phyloP scores from a whole-genome alignment of 148 eudicot genomes.

The Mesembryanthemum crystallinum region DNA sequence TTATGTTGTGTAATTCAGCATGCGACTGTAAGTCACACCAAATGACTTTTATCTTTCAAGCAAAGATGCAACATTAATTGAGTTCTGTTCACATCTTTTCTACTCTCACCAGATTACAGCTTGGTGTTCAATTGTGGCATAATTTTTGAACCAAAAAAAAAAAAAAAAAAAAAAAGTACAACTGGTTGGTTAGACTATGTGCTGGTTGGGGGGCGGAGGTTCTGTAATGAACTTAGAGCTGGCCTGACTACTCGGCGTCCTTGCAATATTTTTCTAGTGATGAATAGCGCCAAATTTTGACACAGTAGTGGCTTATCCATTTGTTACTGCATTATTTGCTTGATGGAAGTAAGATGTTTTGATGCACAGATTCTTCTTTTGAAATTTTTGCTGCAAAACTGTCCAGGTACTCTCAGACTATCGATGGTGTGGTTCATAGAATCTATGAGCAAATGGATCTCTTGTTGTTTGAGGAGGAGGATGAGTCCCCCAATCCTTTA shows the following conservation, averaged over 20 bases:
- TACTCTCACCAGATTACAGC: not conserved
- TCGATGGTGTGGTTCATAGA: conserved; percentile 55
- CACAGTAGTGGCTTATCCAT: not conserved
- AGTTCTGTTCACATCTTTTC: not conserved
- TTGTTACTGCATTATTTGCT: not conserved
- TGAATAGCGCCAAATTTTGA: not conserved
- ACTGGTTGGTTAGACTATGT: not conserved
- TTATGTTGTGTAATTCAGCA: not conserved
- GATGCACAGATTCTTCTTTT: not conserved
- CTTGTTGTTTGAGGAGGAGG: conserved; percentile 72
- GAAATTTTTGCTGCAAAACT: conserved; percentile 15
- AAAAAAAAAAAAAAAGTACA: not conserved
- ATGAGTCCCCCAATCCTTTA: conserved; percentile 51
- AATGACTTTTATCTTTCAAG: not conserved
- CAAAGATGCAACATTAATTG: not conserved
- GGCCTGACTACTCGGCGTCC: not conserved
- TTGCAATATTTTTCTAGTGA: not conserved
- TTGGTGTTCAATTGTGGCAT: not conserved
- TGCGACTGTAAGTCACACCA: not conserved
- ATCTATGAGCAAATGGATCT: conserved; percentile 74
- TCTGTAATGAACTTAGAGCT: not conserved
- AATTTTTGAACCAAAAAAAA: not conserved
- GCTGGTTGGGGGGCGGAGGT: conserved; percentile 1
- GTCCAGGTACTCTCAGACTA: conserved; percentile 60
- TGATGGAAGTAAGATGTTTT: not conserved